Base-by-base conservation (phyloP, 495 filamentous ascomycete genomes). In the Hypoxylon crocopeplum region DNA sequence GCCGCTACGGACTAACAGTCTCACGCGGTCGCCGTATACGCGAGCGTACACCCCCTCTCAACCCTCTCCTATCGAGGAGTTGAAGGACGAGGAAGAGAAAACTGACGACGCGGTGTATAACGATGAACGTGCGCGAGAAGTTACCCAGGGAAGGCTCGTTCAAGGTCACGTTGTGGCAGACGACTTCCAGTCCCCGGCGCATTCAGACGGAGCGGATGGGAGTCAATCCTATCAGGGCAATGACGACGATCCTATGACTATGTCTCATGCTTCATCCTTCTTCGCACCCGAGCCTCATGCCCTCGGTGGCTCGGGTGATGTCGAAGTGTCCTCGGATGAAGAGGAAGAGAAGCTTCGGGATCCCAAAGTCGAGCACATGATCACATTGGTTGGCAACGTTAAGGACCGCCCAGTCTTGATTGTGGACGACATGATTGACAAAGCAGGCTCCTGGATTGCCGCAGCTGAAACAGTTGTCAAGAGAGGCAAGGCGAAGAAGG, bases 341-440 rank as follows among this genome's bases (percentile, higher is more conserved):
- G 94, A 97, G 68, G 91, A 90, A 61, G 89, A 91, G 54, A 84
- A 84, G 13, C 82, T 88, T 42, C 82, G 84, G 53, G 84, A 89
- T 59, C 83, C 84, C 12, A 87, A 88, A 54, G 77, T 91, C 30
- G 94, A 98, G 72, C 89, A 90, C 71, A 97, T 92, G 78, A 93
- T 98, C 64, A 98, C 94, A 1, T 79, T 98, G 45, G 95, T 98
- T 25, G 94, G 94, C 54, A 90, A 98, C 59, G 94, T 98, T 47
- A 85, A 84, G 62, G 85, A 88, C 71, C 84, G 87, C 48, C 84
- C 90, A 1, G 94, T 97, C 30, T 88, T 98, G 72, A 89, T 98
- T 56, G 88, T 98, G 41, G 94, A 98, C 77, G 94, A 98, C 73
- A 96, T 98, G 90, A 97, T 98, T 64, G 94, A 98, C 77, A 96